Evolutionary conservation across 2,329 filamentous ascomycete genomes (phyloP).

Genomic region (Aureobasidium sp.): DNA sequence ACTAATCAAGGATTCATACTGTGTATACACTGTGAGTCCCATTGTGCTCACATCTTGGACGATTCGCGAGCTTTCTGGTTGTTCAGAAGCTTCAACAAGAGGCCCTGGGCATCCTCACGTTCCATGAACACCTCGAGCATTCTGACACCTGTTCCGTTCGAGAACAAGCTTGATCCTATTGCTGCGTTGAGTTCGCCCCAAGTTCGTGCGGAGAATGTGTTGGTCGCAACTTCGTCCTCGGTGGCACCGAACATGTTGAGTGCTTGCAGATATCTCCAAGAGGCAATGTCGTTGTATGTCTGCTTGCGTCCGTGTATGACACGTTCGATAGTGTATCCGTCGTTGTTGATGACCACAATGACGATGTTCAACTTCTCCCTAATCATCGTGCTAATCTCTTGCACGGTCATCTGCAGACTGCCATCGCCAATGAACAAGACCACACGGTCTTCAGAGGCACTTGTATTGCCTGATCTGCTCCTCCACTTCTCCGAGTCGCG

Average conservation of each 20-base stretch:
- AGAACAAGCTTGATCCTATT: conserved; percentile 34
- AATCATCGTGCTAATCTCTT: conserved; percentile 79
- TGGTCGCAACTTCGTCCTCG: conserved; percentile 9
- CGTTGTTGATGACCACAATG: conserved; percentile 79
- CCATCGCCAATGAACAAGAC: conserved; percentile 10
- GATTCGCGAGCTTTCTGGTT: conserved; percentile 2
- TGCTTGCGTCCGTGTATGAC: conserved; percentile 63
- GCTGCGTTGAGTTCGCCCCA: conserved; percentile 14
- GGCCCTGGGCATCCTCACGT: conserved; percentile 56
- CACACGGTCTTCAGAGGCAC: conserved; percentile 1
- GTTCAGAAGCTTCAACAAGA: conserved; percentile 6
- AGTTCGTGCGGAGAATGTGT: conserved; percentile 17
- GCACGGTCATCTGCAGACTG: conserved; percentile 73
- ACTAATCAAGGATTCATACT: background rate
- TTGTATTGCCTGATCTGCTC: background rate
- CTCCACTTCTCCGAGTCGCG: conserved; percentile 23
- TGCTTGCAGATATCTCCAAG: conserved; percentile 15
- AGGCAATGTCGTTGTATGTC: conserved; percentile 40
- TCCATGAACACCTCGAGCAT: conserved; percentile 79
- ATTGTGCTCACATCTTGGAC: background rate
- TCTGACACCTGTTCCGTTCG: conserved; percentile 27
- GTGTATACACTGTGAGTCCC: background rate
- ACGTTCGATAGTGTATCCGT: conserved; percentile 83
- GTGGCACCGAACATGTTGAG: conserved; percentile 14
- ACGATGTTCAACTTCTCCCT: conserved; percentile 65